Base-by-base conservation (phyloP, 1,139 yeast species). In the Yamadazyma blattariae region DNA sequence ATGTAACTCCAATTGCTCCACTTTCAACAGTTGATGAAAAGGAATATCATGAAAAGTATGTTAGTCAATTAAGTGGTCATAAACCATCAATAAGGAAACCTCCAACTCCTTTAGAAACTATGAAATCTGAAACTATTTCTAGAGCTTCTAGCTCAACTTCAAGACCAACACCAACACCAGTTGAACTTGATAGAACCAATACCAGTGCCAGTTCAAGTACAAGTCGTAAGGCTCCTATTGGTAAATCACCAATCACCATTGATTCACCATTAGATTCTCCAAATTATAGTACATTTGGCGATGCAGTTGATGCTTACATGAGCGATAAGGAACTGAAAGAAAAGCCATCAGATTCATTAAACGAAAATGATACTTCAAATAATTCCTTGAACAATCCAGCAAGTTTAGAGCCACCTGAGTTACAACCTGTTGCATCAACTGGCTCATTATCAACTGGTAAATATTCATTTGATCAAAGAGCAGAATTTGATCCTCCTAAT, bases 391-490 rank as follows among this genome's bases (percentile, higher is more conserved):
- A 17, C 5, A 5, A 17, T 5, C 19, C 19, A 17, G 19, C 7
- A 17, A 5, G 5, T 11, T 21, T 32, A 24, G 32, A 19, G n/a
- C 33, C 35, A 12, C 32, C 33, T 20, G 59, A 53, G 1, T 38
- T 58, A 13, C 57, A 57, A 20, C 59, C 64, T 0, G 56, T 60
- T 2, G 47, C 39, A 2, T 64, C 73, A 0, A 44, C 60, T 1
- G 73, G 72, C 0, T 66, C 73, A 2, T 54, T 67, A 26, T 67
- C 72, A 1, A 65, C 71, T 0, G 71, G 70, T 1, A 62, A 50
- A 27, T 46, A 52, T 29, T 61, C 71, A 2, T 42, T 59, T 34
- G 63, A 47, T 17, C 42, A 42, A 27, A 37, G 33, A 32, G 29
- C 29, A 9, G 48, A 43, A 2, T 28, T 34, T 13, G 42, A 44